Evolutionary conservation across 2,329 filamentous ascomycete species (phyloP).

Genomic region (Ophiostoma sp.): DNA sequence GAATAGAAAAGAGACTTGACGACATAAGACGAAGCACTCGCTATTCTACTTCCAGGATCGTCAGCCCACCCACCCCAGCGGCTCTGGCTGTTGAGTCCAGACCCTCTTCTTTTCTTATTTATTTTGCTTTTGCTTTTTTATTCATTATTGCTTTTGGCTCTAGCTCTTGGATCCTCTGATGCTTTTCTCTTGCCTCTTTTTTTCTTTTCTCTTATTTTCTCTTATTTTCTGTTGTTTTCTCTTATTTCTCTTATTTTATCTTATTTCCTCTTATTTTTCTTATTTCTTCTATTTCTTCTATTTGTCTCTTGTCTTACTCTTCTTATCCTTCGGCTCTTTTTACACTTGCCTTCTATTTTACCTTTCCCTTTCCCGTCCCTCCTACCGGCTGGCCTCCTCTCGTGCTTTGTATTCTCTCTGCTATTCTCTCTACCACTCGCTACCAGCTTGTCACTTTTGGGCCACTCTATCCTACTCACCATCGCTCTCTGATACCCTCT

Average conservation of each 20-base stretch:
- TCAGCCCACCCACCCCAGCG: conserved; percentile 18
- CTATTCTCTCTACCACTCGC: conserved; percentile 2
- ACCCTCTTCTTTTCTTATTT: conserved; percentile 8
- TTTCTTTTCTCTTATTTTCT: background rate
- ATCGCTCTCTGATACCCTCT: background rate
- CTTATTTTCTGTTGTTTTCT: background rate
- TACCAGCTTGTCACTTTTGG: background rate
- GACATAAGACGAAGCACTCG: background rate
- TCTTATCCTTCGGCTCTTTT: background rate
- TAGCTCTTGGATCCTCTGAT: background rate
- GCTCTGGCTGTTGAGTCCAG: background rate
- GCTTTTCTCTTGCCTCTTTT: background rate
- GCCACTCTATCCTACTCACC: background rate
- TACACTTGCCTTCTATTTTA: conserved; percentile 12
- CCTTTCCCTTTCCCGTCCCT: conserved; percentile 15
- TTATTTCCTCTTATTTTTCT: background rate
- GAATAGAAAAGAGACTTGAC: conserved; percentile 11
- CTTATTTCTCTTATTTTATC: background rate
- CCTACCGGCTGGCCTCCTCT: background rate
- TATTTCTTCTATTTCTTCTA: background rate
- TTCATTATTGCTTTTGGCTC: background rate
- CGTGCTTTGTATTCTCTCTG: background rate
- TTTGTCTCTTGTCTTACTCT: conserved; percentile 6
- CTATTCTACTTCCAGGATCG: conserved; percentile 18
- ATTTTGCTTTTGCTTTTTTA: background rate